Evolutionary conservation across 78 protist species (phyloP), one percentile per base, ranked within the genome.

Genomic region (Dictyostelium capitatum): DNA sequence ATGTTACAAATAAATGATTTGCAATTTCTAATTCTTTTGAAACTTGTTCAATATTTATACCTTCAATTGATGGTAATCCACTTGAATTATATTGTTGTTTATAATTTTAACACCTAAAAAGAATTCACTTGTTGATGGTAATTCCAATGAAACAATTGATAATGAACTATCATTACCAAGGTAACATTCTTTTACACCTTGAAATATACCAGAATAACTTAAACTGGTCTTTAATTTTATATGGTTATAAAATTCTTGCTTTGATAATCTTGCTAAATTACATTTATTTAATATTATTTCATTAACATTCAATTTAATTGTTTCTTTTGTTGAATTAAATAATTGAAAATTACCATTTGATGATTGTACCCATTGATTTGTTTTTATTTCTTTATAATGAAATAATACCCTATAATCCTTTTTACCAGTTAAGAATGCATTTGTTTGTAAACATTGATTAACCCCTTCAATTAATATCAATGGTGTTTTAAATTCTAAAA

Each of bases 1-100:
- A n/a, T n/a, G n/a, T 85, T 81, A 80, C 75, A 65, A 59, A 87
- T 62, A 87, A 74, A 47, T 87, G 83, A 53, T 87, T 87, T 53
- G 93, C 93, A 11, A 41, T 51, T 10, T 87, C 93, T 6, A 84
- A 47, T 14, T 89, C 92, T 69, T 82, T 94, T 54, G 82, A 50
- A 19, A 94, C 77, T n/a, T 56, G 48, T 14, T 77, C 92, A 25
- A 80, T 46, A 46, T 65, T 69, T 1, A 94, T 87, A 20, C 92
- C 89, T 14, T 92, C 96, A 17, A 92, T 83, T 23, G 89, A 47
- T 25, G 89, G 91, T 19, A 72, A 53, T 5, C 48, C 50, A 7
- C 56, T 32, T 41, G 15, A 3, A n/a, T 4, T 48, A 28, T 46
- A 28, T 17, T 23, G 32, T n/a, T 37, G 43, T 37, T 37, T 37